phyloP scores from a whole-genome alignment of 2,329 filamentous ascomycete genomes.

The Claviceps quebecensis region DNA sequence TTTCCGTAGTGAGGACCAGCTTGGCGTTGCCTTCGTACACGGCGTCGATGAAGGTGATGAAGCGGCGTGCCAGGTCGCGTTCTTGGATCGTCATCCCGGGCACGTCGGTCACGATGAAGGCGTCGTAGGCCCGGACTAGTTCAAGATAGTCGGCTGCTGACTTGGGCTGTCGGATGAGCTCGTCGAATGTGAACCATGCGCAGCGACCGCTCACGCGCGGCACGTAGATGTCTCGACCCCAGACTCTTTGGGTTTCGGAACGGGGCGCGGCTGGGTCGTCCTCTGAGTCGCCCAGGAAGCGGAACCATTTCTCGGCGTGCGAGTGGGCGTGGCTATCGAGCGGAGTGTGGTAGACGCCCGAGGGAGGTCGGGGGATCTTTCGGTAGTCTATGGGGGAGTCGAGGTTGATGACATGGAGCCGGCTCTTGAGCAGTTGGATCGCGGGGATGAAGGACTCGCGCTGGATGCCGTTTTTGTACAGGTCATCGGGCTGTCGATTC shows the following conservation, averaged over 20 bases:
- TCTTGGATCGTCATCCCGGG: slow-evolving; percentile 81
- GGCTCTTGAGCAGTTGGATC: slow-evolving; percentile 77
- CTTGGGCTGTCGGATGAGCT: slow-evolving; percentile 77
- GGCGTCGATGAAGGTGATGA: slow-evolving; percentile 96
- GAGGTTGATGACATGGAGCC: slow-evolving; percentile 81
- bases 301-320: slow-evolving; percentile 92
- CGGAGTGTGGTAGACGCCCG: slow-evolving; percentile 85
- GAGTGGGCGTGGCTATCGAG: slow-evolving; percentile 62
- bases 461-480: slow-evolving; percentile 98
- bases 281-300: slow-evolving; percentile 74
- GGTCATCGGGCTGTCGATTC: slow-evolving; percentile 87
- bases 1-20: slow-evolving; percentile 79
- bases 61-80: slow-evolving; percentile 76
- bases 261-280: slow-evolving; percentile 40
- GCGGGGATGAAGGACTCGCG: slow-evolving; percentile 90
- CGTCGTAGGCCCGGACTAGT: slow-evolving; percentile 75
- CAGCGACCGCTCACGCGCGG: slow-evolving; percentile 77
- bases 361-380: slow-evolving; percentile 85
- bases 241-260: slow-evolving; percentile 66
- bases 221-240: slow-evolving; percentile 82
- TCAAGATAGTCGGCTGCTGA: slow-evolving; percentile 94
- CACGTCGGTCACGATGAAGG: slow-evolving; percentile 82
- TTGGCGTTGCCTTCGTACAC: slow-evolving; percentile 91
- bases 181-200: slow-evolving; percentile 83
- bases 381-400: slow-evolving; percentile 94